Percentiles rank a stretch among this genome's conserved stretches.
These are phyloP conservation scores for Hypoxylon sp. DNA, from an alignment of 2,329 filamentous ascomycete species.

Conservation along the genomic window DNA sequence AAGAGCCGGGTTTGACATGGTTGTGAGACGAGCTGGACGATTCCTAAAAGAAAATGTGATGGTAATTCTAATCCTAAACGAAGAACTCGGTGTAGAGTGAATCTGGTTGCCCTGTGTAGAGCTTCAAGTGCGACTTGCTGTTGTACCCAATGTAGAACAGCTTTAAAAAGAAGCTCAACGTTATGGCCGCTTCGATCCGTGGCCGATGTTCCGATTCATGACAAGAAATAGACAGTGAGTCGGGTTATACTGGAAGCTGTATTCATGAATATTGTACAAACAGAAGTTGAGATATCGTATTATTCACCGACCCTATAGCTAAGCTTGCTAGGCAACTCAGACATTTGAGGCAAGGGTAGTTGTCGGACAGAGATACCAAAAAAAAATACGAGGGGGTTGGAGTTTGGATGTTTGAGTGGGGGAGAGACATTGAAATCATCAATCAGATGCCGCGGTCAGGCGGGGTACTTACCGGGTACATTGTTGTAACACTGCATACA, in stretches of 20 bases:
- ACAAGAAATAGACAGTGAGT: conserved; percentile 28
- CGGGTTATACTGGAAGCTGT: conserved; percentile 8
- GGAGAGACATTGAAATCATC: conserved; percentile 35
- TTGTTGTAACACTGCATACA: conserved; percentile 15
- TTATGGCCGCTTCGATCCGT: conserved; percentile 35
- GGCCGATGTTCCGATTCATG: conserved; percentile 34
- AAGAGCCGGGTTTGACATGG: conserved; percentile 80
- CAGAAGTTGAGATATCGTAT: conserved; percentile 9
- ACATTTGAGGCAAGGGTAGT: conserved; percentile 14
- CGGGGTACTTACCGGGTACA: conserved; percentile 37
- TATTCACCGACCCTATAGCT: conserved; percentile 13
- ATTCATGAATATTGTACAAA: conserved; percentile 20
- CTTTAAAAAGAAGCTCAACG: conserved; percentile 22
- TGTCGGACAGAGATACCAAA: conserved; percentile 16
- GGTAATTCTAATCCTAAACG: conserved; percentile 6
- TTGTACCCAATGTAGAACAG: conserved; percentile 19
- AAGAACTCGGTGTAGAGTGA: conserved; percentile 1
- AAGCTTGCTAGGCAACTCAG: conserved; percentile 7
- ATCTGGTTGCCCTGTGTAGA: background rate
- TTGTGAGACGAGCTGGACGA: conserved; percentile 44
- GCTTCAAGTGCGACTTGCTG: conserved; percentile 6
- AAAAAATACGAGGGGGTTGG: conserved; percentile 44
- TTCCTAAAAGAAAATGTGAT: conserved; percentile 14
- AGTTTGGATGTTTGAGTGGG: conserved; percentile 29
- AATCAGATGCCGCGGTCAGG: conserved; percentile 44